Conservation (phyloP, 768 basidiomycete species). For the Imleria badia region DNA sequence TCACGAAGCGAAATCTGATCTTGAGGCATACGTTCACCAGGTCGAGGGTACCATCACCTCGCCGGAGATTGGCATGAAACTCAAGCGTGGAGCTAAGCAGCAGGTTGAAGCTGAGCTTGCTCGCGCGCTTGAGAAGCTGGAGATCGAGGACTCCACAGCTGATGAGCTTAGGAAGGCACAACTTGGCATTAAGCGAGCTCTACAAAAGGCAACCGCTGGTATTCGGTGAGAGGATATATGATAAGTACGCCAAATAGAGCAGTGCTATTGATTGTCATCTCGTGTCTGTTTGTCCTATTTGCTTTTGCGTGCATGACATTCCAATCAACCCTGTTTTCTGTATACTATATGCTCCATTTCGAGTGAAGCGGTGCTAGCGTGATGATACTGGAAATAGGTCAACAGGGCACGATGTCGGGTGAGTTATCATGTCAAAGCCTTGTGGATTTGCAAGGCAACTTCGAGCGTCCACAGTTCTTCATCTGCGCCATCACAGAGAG, state of each 20-base stretch:
- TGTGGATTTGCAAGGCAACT: conserved; percentile 77
- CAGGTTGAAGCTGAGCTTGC: conserved; percentile 98
- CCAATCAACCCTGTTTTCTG: conserved; percentile 14
- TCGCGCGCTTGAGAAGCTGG: conserved; percentile 96
- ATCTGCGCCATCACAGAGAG: conserved; percentile 92
- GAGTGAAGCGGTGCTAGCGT: neutral
- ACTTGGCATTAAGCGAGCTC: conserved; percentile 90
- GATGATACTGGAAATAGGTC: neutral
- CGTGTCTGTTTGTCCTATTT: conserved; percentile 16
- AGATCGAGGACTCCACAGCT: conserved; percentile 90
- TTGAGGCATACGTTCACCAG: conserved; percentile 96
- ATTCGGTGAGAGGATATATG: conserved; percentile 56
- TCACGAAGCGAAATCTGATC: conserved; percentile 97
- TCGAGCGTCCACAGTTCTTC: conserved; percentile 96
- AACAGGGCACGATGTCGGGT: too few relatives aligned
- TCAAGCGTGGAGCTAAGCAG: conserved; percentile 93
- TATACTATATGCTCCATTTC: neutral
- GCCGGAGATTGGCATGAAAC: conserved; percentile 96
- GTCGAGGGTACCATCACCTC: conserved; percentile 96
- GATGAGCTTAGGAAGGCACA: conserved; percentile 98
- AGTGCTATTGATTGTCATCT: conserved; percentile 12
- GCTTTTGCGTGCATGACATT: conserved; percentile 13
- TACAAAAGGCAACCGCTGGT: conserved; percentile 96
- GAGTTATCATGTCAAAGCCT: conserved; percentile 42
- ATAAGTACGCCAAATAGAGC: conserved; percentile 16